Conservation (phyloP, 441 rosid species). For the Populus tomentosa region DNA sequence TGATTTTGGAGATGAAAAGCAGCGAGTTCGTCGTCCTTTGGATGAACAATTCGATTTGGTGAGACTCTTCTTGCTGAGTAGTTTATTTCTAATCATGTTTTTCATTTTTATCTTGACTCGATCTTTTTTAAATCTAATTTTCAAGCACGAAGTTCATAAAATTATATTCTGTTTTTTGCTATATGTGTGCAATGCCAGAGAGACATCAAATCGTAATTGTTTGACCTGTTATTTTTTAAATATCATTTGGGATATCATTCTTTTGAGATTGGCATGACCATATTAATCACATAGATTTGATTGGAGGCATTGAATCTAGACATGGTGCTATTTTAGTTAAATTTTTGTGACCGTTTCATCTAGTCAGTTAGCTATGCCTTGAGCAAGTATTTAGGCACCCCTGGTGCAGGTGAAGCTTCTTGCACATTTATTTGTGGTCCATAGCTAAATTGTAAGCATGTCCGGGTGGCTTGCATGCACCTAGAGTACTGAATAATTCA, state of each 20-base stretch:
- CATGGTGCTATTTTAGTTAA: not conserved
- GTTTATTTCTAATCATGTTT: not conserved
- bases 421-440: not conserved
- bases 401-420: not conserved
- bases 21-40: slow-evolving; percentile 38
- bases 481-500: not conserved
- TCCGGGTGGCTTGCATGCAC: not conserved
- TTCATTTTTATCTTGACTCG: not conserved
- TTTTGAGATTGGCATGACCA: not conserved
- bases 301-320: not conserved
- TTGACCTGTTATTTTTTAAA: not conserved
- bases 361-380: not conserved
- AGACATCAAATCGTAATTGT: not conserved
- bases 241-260: not conserved
- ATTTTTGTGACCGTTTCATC: not conserved
- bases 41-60: slow-evolving; percentile 83
- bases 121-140: not conserved
- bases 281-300: not conserved
- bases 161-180: not conserved
- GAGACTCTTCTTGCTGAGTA: slow-evolving; percentile 12
- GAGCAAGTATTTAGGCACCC: not conserved
- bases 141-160: not conserved
- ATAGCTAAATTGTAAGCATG: not conserved
- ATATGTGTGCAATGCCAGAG: not conserved
- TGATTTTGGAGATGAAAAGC: slow-evolving; percentile 17